phyloP scores from a whole-genome alignment of 2,329 filamentous ascomycete species.

The Phyllachora maydis region DNA sequence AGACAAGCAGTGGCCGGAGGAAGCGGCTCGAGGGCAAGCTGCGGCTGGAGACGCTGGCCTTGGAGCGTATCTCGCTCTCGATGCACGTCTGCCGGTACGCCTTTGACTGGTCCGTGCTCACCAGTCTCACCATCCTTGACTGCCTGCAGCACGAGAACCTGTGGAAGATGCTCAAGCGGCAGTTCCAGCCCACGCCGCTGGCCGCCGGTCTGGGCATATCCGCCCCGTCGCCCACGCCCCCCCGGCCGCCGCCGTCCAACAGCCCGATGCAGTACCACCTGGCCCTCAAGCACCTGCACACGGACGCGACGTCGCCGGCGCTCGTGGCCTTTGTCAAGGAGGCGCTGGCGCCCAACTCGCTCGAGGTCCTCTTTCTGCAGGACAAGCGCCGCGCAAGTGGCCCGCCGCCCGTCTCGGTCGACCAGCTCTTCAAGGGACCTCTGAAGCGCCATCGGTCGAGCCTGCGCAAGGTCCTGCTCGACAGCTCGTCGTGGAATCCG shows the following conservation, averaged over 20 bases:
- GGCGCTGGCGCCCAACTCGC: slow-evolving; percentile 53
- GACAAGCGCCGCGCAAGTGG: slow-evolving; percentile 29
- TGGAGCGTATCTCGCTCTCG: slow-evolving; percentile 57
- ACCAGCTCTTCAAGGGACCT: slow-evolving; percentile 49
- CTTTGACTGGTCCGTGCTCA: slow-evolving; percentile 56
- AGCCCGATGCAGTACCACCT: slow-evolving; percentile 33
- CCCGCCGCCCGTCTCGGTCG: slow-evolving; percentile 35
- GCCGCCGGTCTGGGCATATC: slow-evolving; percentile 9
- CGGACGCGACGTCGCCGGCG: slow-evolving; percentile 47
- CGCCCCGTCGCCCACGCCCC: slow-evolving; percentile 8
- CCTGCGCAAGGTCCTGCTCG: slow-evolving; percentile 52
- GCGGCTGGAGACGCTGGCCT: slow-evolving; percentile 48
- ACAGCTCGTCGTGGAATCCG: slow-evolving; percentile 38
- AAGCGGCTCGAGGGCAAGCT: slow-evolving; percentile 34
- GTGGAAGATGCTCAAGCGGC: slow-evolving; percentile 50
- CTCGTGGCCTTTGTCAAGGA: slow-evolving; percentile 60
- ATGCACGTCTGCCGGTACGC: slow-evolving; percentile 47
- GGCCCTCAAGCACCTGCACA: slow-evolving; percentile 53
- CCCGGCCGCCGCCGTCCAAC: too few relatives aligned
- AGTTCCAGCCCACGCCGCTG: slow-evolving; percentile 26
- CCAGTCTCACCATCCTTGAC: slow-evolving; percentile 51
- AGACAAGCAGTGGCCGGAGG: slow-evolving; percentile 1
- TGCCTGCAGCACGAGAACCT: slow-evolving; percentile 54
- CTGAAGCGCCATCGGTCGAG: slow-evolving; percentile 51
- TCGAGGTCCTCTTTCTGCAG: slow-evolving; percentile 65